These are phyloP conservation scores for Alternaria viburni DNA, from an alignment of 2,329 filamentous ascomycete genomes.

Conservation along the genomic window DNA sequence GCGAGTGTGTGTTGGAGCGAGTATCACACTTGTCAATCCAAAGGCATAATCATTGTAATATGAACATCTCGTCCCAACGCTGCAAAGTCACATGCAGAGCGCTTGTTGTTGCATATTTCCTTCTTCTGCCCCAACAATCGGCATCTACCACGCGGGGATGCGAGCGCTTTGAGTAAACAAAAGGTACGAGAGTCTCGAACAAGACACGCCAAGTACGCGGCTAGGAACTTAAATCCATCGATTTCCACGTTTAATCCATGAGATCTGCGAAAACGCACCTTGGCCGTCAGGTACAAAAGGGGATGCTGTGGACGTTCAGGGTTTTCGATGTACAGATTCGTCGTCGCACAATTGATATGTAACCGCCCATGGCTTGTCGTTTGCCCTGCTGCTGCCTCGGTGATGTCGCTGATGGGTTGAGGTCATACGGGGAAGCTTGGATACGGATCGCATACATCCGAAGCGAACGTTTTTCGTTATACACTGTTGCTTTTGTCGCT, in stretches of 20 bases:
- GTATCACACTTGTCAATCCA: background rate
- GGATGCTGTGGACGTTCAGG: background rate
- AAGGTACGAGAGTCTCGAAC: background rate
- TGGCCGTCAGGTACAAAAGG: background rate
- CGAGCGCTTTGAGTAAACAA: background rate
- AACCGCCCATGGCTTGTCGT: background rate
- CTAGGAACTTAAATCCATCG: background rate
- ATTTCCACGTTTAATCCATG: background rate
- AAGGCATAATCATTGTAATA: background rate
- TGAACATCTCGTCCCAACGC: background rate
- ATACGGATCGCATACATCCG: background rate
- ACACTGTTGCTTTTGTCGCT: background rate
- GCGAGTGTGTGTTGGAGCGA: background rate
- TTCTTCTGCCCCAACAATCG: background rate
- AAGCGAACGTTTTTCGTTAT: slow-evolving; percentile 2
- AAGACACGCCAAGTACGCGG: background rate
- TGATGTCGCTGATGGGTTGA: background rate
- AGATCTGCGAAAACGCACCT: background rate
- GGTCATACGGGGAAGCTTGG: background rate
- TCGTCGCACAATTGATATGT: background rate
- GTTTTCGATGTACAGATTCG: background rate
- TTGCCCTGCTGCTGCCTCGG: background rate
- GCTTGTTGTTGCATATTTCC: background rate
- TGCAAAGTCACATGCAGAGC: background rate
- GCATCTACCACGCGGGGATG: background rate